Evolutionary conservation across 2,329 filamentous ascomycete genomes (phyloP).

Genomic region (Tolypocladium inflatum): DNA sequence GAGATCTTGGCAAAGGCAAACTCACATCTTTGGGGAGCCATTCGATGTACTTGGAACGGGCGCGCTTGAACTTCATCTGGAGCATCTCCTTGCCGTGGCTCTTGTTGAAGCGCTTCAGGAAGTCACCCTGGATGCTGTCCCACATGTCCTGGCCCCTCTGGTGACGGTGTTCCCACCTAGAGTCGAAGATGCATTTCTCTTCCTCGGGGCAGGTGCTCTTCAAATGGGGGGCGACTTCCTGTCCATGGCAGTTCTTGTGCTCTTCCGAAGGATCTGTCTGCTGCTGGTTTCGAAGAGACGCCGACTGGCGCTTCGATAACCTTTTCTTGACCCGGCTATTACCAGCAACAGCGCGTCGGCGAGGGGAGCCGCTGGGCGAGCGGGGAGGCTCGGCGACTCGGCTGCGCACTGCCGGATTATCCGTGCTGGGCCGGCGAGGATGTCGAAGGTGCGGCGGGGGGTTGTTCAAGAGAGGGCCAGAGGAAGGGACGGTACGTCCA

Average conservation of each 20-base stretch:
- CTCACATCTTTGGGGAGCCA: slow-evolving; percentile 44
- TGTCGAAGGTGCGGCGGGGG: slow-evolving; percentile 13
- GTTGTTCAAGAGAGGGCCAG: slow-evolving; percentile 13
- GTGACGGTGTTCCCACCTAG: slow-evolving; percentile 33
- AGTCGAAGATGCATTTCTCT: slow-evolving; percentile 38
- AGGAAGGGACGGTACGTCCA: slow-evolving; percentile 5
- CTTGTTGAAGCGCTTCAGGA: slow-evolving; percentile 21
- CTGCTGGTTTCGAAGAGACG: slow-evolving; percentile 1
- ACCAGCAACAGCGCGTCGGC: slow-evolving; percentile 13
- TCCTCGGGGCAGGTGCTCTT: slow-evolving; percentile 36
- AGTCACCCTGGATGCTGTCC: slow-evolving; percentile 40
- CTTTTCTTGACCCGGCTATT: slow-evolving; percentile 17
- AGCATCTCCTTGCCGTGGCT: slow-evolving; percentile 37
- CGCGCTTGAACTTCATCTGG: slow-evolving; percentile 47
- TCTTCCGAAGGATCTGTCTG: slow-evolving; percentile 16
- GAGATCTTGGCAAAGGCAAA: not conserved
- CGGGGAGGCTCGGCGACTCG: slow-evolving; percentile 5
- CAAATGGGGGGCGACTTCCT: slow-evolving; percentile 27
- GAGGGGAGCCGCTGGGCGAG: slow-evolving; percentile 16
- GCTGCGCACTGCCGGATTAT: slow-evolving; percentile 6
- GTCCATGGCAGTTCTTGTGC: slow-evolving; percentile 23
- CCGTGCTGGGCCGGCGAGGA: slow-evolving; percentile 13
- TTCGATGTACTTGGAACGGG: slow-evolving; percentile 35
- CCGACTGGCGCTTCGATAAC: slow-evolving; percentile 5
- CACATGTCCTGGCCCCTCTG: slow-evolving; percentile 50